Percentiles rank a stretch among this genome's conserved stretches.
Evolutionary conservation across 75 land plant species (phyloP).

Genomic region (Selaginella moellendorffii): DNA sequence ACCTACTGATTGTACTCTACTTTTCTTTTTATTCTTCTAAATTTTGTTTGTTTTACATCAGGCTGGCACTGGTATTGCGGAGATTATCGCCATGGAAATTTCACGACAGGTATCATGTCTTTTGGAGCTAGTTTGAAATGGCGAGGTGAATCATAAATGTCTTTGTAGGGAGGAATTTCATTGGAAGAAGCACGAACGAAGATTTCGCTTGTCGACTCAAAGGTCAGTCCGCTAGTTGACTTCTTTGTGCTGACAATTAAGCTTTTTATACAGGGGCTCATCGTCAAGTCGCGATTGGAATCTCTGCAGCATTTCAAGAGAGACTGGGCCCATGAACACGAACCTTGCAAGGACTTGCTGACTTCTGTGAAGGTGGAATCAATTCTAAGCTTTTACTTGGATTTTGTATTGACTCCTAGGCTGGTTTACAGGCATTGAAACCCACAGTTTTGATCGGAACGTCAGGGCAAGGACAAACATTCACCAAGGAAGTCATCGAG

Average conservation of each 20-base stretch:
- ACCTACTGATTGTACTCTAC: not conserved
- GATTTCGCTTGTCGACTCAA: slow-evolving; percentile 86
- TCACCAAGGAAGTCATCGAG: slow-evolving; percentile 87
- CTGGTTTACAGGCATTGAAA: slow-evolving; percentile 59
- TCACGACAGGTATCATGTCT: too few relatives aligned
- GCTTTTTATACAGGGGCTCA: slow-evolving; percentile 40
- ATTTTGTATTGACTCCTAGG: slow-evolving; percentile 1
- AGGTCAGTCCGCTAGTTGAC: slow-evolving; percentile 41
- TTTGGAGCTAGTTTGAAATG: not conserved
- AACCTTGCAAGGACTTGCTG: slow-evolving; percentile 43
- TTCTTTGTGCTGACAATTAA: not conserved
- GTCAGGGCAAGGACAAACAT: slow-evolving; percentile 71
- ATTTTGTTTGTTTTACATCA: slow-evolving; percentile 12
- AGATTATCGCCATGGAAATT: slow-evolving; percentile 71
- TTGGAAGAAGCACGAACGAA: slow-evolving; percentile 8
- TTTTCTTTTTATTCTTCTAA: not conserved
- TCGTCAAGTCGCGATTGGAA: slow-evolving; percentile 60
- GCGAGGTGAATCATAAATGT: not conserved
- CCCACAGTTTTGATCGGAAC: slow-evolving; percentile 83
- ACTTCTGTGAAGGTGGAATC: slow-evolving; percentile 63
- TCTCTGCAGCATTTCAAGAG: slow-evolving; percentile 72
- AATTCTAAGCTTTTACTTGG: too few relatives aligned
- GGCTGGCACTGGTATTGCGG: slow-evolving; percentile 93
- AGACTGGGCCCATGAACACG: slow-evolving; percentile 78
- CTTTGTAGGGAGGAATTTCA: slow-evolving; percentile 39